phyloP scores from a whole-genome alignment of 2,329 filamentous ascomycete species.

The Nemania sp. region DNA sequence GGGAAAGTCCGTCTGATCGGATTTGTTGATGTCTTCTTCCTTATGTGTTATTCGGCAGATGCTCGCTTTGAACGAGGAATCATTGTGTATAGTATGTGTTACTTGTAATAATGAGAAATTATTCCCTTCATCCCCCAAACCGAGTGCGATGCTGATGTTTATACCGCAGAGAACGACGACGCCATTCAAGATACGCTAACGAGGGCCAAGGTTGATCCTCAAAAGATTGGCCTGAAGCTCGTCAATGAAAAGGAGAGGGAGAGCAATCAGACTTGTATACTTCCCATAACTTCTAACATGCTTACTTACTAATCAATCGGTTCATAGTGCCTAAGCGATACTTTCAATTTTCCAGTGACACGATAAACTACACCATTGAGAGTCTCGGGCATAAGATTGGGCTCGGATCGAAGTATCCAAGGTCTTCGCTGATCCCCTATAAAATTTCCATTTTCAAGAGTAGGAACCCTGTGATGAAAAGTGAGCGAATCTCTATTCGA shows the following conservation, averaged over 20 bases:
- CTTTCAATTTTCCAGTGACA: slow-evolving; percentile 32
- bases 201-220: slow-evolving; percentile 23
- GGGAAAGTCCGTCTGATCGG: slow-evolving; percentile 42
- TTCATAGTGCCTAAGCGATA: slow-evolving; percentile 28
- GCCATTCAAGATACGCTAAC: slow-evolving; percentile 31
- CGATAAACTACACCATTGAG: slow-evolving; percentile 36
- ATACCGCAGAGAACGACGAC: slow-evolving; percentile 33
- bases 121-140: not conserved
- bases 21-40: slow-evolving; percentile 41
- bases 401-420: slow-evolving; percentile 34
- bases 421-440: slow-evolving; percentile 31
- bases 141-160: not conserved
- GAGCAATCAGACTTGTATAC: not conserved
- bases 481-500: no score
- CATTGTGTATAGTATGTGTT: slow-evolving; percentile 35
- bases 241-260: slow-evolving; percentile 30
- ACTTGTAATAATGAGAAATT: no score
- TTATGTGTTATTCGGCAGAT: slow-evolving; percentile 40
- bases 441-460: slow-evolving; percentile 37
- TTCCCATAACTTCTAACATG: slow-evolving; percentile 6
- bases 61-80: slow-evolving; percentile 39
- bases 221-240: slow-evolving; percentile 24
- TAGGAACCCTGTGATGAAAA: slow-evolving; percentile 32
- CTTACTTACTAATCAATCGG: not conserved
- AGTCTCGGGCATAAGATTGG: slow-evolving; percentile 36